Evolutionary conservation across 2,329 filamentous ascomycete species (phyloP).

Genomic region (Phyllosticta ampelicida): DNA sequence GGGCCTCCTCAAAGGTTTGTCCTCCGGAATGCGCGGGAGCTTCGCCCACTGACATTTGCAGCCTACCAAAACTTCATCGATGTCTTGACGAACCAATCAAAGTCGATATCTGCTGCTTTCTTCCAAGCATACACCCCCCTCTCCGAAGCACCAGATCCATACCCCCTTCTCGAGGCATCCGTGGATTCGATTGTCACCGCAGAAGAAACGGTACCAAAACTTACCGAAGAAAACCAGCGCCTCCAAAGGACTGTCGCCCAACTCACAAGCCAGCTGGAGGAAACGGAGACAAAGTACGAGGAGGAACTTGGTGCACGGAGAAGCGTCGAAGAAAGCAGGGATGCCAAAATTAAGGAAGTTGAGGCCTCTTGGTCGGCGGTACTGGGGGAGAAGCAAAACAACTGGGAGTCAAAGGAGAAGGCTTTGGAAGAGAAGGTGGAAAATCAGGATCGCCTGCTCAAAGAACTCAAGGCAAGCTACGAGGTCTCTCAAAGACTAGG

Average conservation of each 20-base stretch:
- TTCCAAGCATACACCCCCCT: conserved; percentile 85
- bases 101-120: conserved; percentile 86
- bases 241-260: conserved; percentile 68
- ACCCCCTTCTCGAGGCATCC: conserved; percentile 89
- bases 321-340: conserved; percentile 65
- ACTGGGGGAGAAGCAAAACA: conserved; percentile 84
- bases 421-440: conserved; percentile 86
- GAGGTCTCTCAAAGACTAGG: conserved; percentile 89
- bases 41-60: conserved; percentile 30
- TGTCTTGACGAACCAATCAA: conserved; percentile 88
- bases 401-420: conserved; percentile 92
- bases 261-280: conserved; percentile 71
- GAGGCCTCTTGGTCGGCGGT: conserved; percentile 85
- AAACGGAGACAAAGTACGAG: conserved; percentile 70
- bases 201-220: conserved; percentile 82
- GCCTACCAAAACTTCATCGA: conserved; percentile 98
- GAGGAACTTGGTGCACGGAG: conserved; percentile 62
- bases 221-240: conserved; percentile 79
- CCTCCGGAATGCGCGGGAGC: background rate
- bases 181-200: conserved; percentile 87
- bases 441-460: conserved; percentile 82
- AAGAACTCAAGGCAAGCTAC: conserved; percentile 92
- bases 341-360: conserved; percentile 75
- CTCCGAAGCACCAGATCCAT: conserved; percentile 92
- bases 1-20: conserved; percentile 67